A percentile compares a stretch with the other conserved stretches of the same genome.
phyloP scores from a whole-genome alignment of 202 grass and related monocot species.

The Panicum hallii region DNA sequence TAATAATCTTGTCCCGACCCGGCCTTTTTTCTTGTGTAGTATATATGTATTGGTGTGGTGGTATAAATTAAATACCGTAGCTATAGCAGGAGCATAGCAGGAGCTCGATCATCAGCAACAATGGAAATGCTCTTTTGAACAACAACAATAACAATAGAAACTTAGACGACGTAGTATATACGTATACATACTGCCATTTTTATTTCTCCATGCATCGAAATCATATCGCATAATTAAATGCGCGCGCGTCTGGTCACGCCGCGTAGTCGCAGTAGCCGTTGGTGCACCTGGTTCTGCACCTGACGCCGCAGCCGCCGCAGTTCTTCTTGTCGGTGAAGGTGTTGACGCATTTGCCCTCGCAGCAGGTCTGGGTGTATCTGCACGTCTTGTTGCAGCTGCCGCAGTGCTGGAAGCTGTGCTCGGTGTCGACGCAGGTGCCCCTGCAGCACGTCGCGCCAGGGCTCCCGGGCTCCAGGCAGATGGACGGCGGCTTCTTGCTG shows the following conservation, averaged over 20 bases:
- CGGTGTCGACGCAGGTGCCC: constrained; percentile 46
- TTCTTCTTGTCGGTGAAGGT: constrained; percentile 43
- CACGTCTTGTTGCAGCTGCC: constrained; percentile 54
- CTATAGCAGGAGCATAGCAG: too few species aligned
- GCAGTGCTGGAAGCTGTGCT: constrained; percentile 47
- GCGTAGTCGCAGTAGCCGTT: constrained; percentile 61
- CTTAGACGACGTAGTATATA: too few species aligned
- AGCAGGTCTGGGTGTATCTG: constrained; percentile 48
- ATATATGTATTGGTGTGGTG: too few species aligned
- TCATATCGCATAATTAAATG: too few species aligned
- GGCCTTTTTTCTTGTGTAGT: too few species aligned
- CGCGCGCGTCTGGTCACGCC: background rate
- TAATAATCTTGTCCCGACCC: too few species aligned
- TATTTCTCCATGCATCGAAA: too few species aligned
- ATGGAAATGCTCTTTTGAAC: too few species aligned
- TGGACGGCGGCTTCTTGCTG: constrained; percentile 18
- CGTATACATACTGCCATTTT: too few species aligned
- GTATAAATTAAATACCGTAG: too few species aligned
- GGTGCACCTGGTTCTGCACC: constrained; percentile 44
- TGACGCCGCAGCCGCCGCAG: constrained; percentile 57
- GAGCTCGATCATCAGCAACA: too few species aligned
- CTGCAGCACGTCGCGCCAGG: constrained; percentile 58
- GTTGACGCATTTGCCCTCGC: constrained; percentile 54
- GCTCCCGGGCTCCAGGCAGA: constrained; percentile 53
- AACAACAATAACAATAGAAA: too few species aligned